Evolutionary conservation across 192 early-diverging fungal genomes (phyloP).

Genomic region (Backusella psychrophila): DNA sequence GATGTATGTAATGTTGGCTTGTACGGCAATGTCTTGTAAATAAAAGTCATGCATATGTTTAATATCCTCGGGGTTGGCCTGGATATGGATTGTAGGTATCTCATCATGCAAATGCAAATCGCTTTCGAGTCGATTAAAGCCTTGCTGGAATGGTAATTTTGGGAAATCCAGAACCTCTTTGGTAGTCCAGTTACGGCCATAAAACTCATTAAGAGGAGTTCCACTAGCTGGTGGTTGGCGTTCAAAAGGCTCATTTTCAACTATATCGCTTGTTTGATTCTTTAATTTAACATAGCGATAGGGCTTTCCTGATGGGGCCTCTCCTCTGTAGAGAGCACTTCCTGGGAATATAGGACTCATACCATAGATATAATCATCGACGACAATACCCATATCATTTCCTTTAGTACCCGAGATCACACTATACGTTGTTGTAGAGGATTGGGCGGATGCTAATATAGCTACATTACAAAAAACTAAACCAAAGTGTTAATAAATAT

Average conservation of each 20-base stretch:
- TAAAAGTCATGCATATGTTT: neutral
- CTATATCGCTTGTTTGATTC: neutral
- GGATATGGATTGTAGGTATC: neutral
- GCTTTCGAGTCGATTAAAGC: neutral
- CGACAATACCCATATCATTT: neutral
- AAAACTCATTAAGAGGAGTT: conserved; percentile 17
- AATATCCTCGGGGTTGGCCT: neutral
- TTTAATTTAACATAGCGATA: conserved; percentile 17
- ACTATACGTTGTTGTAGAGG: neutral
- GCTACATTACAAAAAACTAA: neutral
- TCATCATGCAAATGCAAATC: neutral
- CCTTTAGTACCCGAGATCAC: neutral
- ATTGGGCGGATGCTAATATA: neutral
- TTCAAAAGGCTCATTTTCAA: conserved; percentile 14
- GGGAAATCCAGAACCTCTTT: conserved; percentile 1
- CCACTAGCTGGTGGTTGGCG: neutral
- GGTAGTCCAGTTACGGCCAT: conserved; percentile 20
- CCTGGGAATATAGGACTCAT: neutral
- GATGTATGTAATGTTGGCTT: conserved; percentile 3
- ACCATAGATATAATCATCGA: neutral
- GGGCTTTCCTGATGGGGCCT: conserved; percentile 10
- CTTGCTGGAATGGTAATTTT: neutral
- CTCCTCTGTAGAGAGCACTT: conserved; percentile 10
- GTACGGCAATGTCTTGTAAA: neutral
- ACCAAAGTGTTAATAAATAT: neutral